Evolutionary conservation across 2,329 filamentous ascomycete species (phyloP).

Genomic region (Fusarium caatingaense): DNA sequence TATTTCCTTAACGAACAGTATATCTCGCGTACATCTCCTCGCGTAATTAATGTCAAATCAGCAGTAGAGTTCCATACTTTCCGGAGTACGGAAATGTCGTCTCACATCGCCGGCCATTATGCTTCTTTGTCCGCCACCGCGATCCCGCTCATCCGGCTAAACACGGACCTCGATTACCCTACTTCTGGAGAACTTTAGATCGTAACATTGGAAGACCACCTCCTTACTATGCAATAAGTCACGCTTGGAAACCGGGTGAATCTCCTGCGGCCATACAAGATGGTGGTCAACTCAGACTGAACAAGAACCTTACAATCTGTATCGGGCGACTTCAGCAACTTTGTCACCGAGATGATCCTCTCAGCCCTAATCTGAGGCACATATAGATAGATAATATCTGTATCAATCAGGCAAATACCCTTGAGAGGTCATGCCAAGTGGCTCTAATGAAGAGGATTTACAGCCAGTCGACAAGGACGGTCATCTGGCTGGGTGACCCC

Average conservation of each 20-base stretch:
- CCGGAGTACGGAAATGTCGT: background rate
- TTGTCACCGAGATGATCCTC: accelerated
- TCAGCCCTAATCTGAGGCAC: accelerated
- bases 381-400: background rate
- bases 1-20: too few species aligned
- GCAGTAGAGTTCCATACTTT: too few species aligned
- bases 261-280: too few species aligned
- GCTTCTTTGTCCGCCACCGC: background rate
- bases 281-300: too few species aligned
- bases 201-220: background rate
- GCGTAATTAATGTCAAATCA: too few species aligned
- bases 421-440: background rate
- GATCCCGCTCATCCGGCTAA: background rate
- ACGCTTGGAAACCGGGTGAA: background rate
- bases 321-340: background rate
- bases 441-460: background rate
- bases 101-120: background rate
- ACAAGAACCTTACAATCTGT: background rate
- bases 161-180: background rate
- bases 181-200: background rate
- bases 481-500: background rate
- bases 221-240: background rate
- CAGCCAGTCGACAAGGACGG: background rate
- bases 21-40: too few species aligned
- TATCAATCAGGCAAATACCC: background rate